A percentile compares a stretch with the other conserved stretches of the same genome.
Conservation (phyloP, 169 alveolate species). For the Plasmodium yoelii region DNA sequence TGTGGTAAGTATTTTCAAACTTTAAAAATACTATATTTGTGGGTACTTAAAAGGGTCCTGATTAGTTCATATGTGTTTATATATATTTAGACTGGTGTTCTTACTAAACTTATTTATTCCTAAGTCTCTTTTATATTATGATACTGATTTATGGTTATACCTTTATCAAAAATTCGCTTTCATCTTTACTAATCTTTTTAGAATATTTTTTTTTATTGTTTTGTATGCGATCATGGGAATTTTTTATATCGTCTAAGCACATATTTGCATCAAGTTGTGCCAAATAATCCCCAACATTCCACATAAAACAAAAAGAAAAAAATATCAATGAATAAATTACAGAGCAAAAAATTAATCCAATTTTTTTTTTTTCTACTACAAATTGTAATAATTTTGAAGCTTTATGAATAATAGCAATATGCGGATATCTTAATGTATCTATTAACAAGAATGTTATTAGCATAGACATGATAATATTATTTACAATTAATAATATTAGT, state of each 20-base stretch:
- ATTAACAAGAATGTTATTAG: conserved; percentile 64
- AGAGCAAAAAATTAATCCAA: conserved; percentile 58
- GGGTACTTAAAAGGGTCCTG: too few relatives aligned
- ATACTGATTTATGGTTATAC: conserved; percentile 2
- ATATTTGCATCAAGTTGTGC: conserved; percentile 65
- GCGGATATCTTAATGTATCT: conserved; percentile 61
- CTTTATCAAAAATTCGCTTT: conserved; percentile 41
- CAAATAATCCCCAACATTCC: conserved; percentile 72
- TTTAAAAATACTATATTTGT: too few relatives aligned
- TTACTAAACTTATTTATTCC: too few relatives aligned
- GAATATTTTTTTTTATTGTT: conserved; percentile 30
- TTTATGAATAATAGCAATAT: conserved; percentile 61
- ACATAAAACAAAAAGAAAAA: conserved; percentile 75
- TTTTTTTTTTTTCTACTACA: conserved; percentile 45
- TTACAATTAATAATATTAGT: conserved; percentile 59
- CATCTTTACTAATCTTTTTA: conserved; percentile 1
- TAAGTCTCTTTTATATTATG: too few relatives aligned
- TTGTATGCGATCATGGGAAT: conserved; percentile 49
- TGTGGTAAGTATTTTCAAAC: too few relatives aligned
- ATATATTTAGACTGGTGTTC: not conserved
- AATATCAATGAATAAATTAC: conserved; percentile 50
- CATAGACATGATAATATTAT: conserved; percentile 75
- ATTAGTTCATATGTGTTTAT: not conserved
- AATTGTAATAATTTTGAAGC: conserved; percentile 63
- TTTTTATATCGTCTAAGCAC: conserved; percentile 62